A percentile compares a stretch with the other conserved stretches of the same genome.
Evolutionary conservation across 106 monocot species (phyloP).

Genomic region (Dendrobium officinale): DNA sequence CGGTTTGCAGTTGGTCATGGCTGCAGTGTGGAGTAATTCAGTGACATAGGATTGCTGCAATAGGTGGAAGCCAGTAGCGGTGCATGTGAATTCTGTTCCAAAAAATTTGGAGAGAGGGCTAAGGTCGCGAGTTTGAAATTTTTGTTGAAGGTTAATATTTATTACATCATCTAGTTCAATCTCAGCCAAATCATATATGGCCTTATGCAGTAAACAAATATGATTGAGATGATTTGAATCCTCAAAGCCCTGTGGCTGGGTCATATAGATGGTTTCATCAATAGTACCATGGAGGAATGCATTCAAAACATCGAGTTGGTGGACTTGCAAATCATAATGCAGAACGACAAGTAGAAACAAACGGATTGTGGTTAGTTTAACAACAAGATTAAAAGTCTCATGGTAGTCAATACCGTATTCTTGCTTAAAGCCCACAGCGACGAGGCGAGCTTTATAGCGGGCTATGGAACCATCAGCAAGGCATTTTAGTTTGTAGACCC

Average conservation of each 20-base stretch:
- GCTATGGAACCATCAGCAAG: slow-evolving; percentile 5
- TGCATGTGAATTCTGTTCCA: background rate
- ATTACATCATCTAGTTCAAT: too few relatives aligned
- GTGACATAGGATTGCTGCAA: background rate
- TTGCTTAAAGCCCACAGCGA: background rate
- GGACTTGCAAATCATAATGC: too few relatives aligned
- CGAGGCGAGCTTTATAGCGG: slow-evolving; percentile 4
- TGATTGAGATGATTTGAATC: too few relatives aligned
- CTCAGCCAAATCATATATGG: too few relatives aligned
- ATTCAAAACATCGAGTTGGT: too few relatives aligned
- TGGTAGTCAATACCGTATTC: background rate
- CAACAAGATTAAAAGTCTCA: background rate
- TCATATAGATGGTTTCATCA: too few relatives aligned
- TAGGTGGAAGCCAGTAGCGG: background rate
- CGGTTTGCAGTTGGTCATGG: background rate
- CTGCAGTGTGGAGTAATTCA: background rate
- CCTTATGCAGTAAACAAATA: too few relatives aligned
- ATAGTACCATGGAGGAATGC: too few relatives aligned
- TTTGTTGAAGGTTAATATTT: background rate
- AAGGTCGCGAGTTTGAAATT: background rate
- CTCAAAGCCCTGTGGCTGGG: too few relatives aligned
- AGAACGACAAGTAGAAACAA: too few relatives aligned
- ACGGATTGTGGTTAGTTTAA: background rate
- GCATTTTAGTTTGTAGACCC: background rate
- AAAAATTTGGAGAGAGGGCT: background rate